Evolutionary conservation across 2,329 filamentous ascomycete genomes (phyloP).

Genomic region (Anisogramma anomala): DNA sequence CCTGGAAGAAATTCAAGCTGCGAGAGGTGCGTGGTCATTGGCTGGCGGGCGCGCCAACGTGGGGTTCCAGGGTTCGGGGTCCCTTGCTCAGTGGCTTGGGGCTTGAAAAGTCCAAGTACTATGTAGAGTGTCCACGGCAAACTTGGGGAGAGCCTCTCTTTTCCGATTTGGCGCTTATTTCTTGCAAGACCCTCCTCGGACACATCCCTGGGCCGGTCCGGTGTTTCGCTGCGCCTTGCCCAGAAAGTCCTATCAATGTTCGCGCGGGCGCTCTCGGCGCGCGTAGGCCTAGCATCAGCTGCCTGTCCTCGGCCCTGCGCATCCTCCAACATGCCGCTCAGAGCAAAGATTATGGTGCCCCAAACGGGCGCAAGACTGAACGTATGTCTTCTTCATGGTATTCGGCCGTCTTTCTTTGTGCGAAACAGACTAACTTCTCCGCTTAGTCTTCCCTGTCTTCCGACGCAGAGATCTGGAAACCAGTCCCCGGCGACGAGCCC

Average conservation of each 20-base stretch:
- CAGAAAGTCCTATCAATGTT: slow-evolving; percentile 37
- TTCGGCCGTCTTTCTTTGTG: neutral
- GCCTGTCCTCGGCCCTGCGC: slow-evolving; percentile 29
- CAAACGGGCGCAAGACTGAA: slow-evolving; percentile 27
- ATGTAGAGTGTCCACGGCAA: too few relatives aligned
- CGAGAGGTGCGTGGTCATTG: slow-evolving; percentile 4
- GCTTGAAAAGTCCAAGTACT: too few relatives aligned
- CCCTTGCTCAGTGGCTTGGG: too few relatives aligned
- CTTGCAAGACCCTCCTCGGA: neutral
- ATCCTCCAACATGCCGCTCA: slow-evolving; percentile 51
- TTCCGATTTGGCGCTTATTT: too few relatives aligned
- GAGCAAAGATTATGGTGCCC: slow-evolving; percentile 53
- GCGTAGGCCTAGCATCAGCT: slow-evolving; percentile 40
- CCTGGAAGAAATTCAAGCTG: slow-evolving; percentile 11
- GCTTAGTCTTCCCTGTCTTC: slow-evolving; percentile 3
- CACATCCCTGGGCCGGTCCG: slow-evolving; percentile 2
- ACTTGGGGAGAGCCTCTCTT: neutral
- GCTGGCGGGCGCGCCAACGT: neutral
- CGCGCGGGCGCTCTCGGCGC: slow-evolving; percentile 39
- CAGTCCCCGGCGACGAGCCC: slow-evolving; percentile 57
- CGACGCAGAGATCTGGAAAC: slow-evolving; percentile 25
- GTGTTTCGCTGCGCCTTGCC: slow-evolving; percentile 1
- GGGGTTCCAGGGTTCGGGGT: too few relatives aligned
- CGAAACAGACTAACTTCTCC: slow-evolving; percentile 11
- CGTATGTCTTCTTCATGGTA: slow-evolving; percentile 28